Conservation (phyloP, 768 basidiomycete species). For the Auriscalpium microsporum region DNA sequence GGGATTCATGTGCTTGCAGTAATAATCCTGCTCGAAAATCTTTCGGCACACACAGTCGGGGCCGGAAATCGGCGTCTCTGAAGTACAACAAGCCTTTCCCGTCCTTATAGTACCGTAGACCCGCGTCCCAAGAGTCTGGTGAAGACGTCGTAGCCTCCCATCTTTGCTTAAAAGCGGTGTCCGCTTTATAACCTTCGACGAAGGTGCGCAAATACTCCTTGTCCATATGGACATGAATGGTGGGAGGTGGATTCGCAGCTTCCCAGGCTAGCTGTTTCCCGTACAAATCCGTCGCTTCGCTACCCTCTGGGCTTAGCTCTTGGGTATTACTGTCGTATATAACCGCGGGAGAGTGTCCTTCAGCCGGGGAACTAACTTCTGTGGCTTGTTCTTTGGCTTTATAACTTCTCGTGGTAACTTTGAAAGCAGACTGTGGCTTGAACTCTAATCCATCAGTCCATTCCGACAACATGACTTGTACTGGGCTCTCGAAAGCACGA, state of each 20-base stretch:
- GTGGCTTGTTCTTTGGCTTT: no score
- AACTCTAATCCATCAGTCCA: neutral
- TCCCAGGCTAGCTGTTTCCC: neutral
- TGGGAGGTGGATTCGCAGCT: neutral
- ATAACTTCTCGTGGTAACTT: no score
- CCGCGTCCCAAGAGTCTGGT: neutral
- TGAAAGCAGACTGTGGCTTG: no score
- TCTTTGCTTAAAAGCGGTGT: neutral
- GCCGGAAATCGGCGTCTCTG: slow-evolving; percentile 9
- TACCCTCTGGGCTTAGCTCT: no score
- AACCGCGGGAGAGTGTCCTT: no score
- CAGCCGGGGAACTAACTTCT: no score
- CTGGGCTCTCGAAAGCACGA: neutral
- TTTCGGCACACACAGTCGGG: slow-evolving; percentile 11
- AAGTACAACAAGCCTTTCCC: slow-evolving; percentile 11
- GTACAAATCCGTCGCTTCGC: neutral
- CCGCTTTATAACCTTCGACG: neutral
- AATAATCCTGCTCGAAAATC: neutral
- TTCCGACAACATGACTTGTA: neutral
- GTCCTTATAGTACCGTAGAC: slow-evolving; percentile 8
- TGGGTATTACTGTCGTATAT: no score
- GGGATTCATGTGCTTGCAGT: slow-evolving; percentile 2
- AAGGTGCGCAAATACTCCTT: neutral
- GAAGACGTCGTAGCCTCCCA: neutral
- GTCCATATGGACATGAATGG: neutral